Conservation (phyloP, 192 early-diverging fungal genomes). For the Coemansia sp. region DNA sequence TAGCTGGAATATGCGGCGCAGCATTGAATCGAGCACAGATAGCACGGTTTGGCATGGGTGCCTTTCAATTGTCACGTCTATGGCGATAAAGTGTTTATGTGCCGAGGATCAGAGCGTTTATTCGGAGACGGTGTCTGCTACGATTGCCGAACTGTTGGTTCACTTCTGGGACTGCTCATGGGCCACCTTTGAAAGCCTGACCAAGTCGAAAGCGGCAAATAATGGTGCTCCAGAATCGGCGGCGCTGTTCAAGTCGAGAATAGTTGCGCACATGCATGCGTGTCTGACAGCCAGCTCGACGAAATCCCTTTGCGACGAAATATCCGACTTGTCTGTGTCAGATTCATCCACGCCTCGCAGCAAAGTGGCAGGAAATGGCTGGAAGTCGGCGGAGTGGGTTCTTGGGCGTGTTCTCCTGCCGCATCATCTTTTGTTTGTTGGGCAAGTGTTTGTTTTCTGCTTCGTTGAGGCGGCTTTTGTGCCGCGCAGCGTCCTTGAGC, state of each 20-base stretch:
- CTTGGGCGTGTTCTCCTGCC: slow-evolving; percentile 27
- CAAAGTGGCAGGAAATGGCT: slow-evolving; percentile 4
- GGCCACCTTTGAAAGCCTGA: slow-evolving; percentile 1
- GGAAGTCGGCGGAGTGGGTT: slow-evolving; percentile 14
- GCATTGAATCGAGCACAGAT: background rate
- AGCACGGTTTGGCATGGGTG: slow-evolving; percentile 18
- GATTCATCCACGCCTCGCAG: background rate
- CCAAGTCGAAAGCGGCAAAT: background rate
- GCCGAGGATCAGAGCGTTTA: background rate
- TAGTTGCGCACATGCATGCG: slow-evolving; percentile 23
- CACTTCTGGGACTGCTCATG: slow-evolving; percentile 34
- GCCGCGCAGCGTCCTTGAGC: slow-evolving; percentile 11
- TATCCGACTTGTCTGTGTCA: slow-evolving; percentile 8
- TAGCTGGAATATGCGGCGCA: slow-evolving; percentile 18
- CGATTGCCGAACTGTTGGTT: slow-evolving; percentile 22
- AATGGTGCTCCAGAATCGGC: background rate
- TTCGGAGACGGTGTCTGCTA: slow-evolving; percentile 20
- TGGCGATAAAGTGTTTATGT: slow-evolving; percentile 23
- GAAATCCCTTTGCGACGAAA: slow-evolving; percentile 8
- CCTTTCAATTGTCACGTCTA: slow-evolving; percentile 16
- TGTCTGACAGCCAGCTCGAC: slow-evolving; percentile 19
- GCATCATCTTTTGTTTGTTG: slow-evolving; percentile 33
- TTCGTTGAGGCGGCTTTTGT: slow-evolving; percentile 10
- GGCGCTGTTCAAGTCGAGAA: slow-evolving; percentile 11
- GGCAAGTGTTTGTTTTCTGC: slow-evolving; percentile 18